Evolutionary conservation across 257 asterid genomes (phyloP), one percentile per base, ranked within the genome.

Genomic region (Haberlea rhodopensis): DNA sequence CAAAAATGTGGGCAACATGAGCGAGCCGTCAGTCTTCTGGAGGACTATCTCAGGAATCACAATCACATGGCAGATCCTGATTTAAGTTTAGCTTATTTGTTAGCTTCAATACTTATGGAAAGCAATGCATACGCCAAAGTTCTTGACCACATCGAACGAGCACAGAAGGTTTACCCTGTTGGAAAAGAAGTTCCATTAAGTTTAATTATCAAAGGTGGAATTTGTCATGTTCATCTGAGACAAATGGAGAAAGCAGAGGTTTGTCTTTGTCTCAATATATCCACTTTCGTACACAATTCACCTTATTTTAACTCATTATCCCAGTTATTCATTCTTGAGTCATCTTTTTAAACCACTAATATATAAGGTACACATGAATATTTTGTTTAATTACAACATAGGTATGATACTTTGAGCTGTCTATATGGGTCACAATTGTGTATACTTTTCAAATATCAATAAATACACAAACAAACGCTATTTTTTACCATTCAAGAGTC

Each of bases 221-320:
- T 87, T 62, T 89, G 95, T 62, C 83, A 79, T 57, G 73, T 79
- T 78, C 87, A 83, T 77, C 89, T 89, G 52, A 84, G 88, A 45
- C 73, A 87, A 72, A 52, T 74, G 75, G 87, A 83, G 73, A 79
- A 79, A 67, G 90, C 94, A 43, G 81, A 89, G 87, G 92, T 80
- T 40, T 48, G 87, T 57, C 46, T 48, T 59, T 32, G 18, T 45
- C 46, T 53, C 11, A 63, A 62, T 60, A 40, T 70, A 56, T 49
- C 55, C 18, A 27, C 31, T 55, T 51, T 13, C 48, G 48, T 43
- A 49, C 21, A 31, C 23, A 19, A 56, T 11, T 8, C 53, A 8
- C 34, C 45, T 49, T 51, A 70, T 55, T 48, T 66, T 62, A 51
- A 16, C 43, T 51, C 57, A 48, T 43, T 34, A 21, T 13, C 19